Percentiles rank a stretch among this genome's conserved stretches.
These are phyloP conservation scores for Candida tropicalis DNA, from an alignment of 1,139 yeast genomes.

Conservation along the genomic window DNA sequence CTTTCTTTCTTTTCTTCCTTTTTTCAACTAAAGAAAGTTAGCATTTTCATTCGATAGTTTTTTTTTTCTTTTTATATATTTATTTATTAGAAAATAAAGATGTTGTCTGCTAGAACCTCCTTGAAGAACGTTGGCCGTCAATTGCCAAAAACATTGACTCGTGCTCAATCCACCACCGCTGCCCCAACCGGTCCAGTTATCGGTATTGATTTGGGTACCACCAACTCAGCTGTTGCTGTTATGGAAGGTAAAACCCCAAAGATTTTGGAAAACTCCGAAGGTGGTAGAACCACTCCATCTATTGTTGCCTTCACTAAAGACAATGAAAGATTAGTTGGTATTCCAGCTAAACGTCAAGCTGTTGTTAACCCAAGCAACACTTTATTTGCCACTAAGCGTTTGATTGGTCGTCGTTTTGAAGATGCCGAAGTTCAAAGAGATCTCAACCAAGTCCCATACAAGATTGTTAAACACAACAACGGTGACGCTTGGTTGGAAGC, in stretches of 20 bases:
- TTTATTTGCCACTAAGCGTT: conserved; percentile 95
- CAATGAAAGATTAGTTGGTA: conserved; percentile 88
- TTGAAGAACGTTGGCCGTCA: conserved; percentile 44
- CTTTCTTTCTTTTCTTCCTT: conserved; percentile 3
- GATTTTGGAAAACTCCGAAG: conserved; percentile 97
- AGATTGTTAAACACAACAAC: conserved; percentile 91
- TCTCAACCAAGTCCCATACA: conserved; percentile 94
- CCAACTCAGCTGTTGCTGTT: conserved; percentile 98
- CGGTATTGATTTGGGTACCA: conserved; percentile 99
- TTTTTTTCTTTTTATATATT: too few relatives aligned
- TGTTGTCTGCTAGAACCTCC: conserved; percentile 52
- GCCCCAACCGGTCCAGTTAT: conserved; percentile 78
- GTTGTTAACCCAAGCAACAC: conserved; percentile 99
- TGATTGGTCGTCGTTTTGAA: conserved; percentile 97
- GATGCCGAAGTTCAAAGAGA: conserved; percentile 97
- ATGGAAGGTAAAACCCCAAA: conserved; percentile 90
- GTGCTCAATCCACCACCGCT: conserved; percentile 53
- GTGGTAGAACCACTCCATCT: conserved; percentile 98
- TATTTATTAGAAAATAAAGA: conserved; percentile 17
- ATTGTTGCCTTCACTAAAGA: conserved; percentile 98
- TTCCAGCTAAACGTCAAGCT: conserved; percentile 98
- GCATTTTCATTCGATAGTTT: conserved; percentile 4
- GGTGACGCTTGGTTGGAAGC: conserved; percentile 99
- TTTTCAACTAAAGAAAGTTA: background rate
- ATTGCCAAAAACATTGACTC: conserved; percentile 41